These are phyloP conservation scores for Phaeosphaeria sp. DNA, from an alignment of 2,329 filamentous ascomycete species.

Conservation along the genomic window DNA sequence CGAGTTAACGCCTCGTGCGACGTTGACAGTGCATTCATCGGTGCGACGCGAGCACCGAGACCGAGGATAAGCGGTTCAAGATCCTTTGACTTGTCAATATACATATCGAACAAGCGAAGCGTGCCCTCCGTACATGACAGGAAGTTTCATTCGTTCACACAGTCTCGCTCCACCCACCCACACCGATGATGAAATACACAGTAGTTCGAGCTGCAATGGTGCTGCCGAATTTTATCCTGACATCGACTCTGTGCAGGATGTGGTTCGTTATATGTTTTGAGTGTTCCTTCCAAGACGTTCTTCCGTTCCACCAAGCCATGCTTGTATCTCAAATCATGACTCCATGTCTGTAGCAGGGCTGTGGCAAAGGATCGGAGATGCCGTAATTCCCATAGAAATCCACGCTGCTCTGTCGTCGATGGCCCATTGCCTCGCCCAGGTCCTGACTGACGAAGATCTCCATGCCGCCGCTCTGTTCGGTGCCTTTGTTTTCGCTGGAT, in stretches of 20 bases:
- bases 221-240: constrained; percentile 1
- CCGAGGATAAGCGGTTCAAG: neutral
- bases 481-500: constrained; percentile 39
- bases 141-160: neutral
- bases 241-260: neutral
- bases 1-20: neutral
- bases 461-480: constrained; percentile 45
- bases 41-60: neutral
- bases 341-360: constrained; percentile 37
- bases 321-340: constrained; percentile 35
- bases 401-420: constrained; percentile 36
- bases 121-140: neutral
- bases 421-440: constrained; percentile 41
- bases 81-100: neutral
- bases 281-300: neutral
- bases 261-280: neutral
- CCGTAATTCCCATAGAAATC: constrained; percentile 47
- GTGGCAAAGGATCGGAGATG: constrained; percentile 42
- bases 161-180: neutral
- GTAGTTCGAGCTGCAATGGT: neutral
- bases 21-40: neutral
- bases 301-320: neutral
- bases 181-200: neutral
- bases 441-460: constrained; percentile 44
- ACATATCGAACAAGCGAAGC: neutral